phyloP scores from a whole-genome alignment of 1,284 basidiomycete species.

The Ceratobasidium theobromae region DNA sequence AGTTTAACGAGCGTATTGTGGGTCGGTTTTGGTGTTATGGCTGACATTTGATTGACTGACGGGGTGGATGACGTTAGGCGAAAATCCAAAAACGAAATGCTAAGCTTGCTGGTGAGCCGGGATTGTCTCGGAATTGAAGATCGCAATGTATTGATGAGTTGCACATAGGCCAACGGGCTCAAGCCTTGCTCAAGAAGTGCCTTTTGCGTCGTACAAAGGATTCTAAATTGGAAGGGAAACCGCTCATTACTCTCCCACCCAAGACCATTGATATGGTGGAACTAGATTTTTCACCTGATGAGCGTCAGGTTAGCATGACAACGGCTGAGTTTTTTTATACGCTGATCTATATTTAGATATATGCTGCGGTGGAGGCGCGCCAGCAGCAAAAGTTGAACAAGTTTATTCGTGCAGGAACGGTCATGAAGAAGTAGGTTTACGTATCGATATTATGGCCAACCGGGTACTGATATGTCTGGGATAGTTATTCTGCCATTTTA shows the following conservation, averaged over 20 bases:
- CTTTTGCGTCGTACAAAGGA: slow-evolving; percentile 64
- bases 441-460: neutral
- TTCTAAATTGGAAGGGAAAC: slow-evolving; percentile 57
- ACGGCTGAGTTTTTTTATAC: neutral
- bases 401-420: slow-evolving; percentile 57
- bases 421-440: slow-evolving; percentile 61
- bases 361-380: slow-evolving; percentile 58
- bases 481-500: slow-evolving; percentile 40
- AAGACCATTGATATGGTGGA: slow-evolving; percentile 62
- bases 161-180: slow-evolving; percentile 51
- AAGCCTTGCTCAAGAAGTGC: slow-evolving; percentile 60
- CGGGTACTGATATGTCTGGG: neutral
- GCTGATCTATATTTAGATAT: slow-evolving; percentile 47
- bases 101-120: slow-evolving; percentile 53
- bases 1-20: slow-evolving; percentile 60
- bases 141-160: slow-evolving; percentile 37
- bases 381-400: slow-evolving; percentile 58
- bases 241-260: slow-evolving; percentile 58
- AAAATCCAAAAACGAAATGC: slow-evolving; percentile 57
- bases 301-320: slow-evolving; percentile 58
- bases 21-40: slow-evolving; percentile 35
- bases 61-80: slow-evolving; percentile 43
- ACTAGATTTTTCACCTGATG: slow-evolving; percentile 60
- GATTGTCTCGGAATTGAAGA: neutral
- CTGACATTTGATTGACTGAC: neutral